Base-by-base conservation (phyloP, 2,329 filamentous ascomycete species). In the Colletotrichum noveboracense region DNA sequence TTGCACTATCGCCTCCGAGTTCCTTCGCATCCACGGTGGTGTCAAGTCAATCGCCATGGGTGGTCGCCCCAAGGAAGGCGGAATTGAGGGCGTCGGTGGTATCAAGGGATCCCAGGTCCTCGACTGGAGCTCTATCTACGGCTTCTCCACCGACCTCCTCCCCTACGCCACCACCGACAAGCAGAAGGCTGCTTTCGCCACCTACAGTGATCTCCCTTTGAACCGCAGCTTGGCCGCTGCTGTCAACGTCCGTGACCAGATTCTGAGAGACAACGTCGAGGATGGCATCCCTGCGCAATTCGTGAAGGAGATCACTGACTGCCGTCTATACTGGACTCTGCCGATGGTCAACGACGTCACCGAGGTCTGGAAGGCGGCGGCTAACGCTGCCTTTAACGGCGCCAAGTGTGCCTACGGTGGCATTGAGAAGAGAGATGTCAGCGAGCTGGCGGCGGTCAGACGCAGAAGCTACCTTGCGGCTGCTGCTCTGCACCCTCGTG, bases 11-110 rank as follows among this genome's bases (percentile, higher is more conserved):
- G 91, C 91, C 76, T 86, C 87, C 13, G 89, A 92, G 77, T 86
- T 92, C 78, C 83, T 92, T 78, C 87, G 87, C 28, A 81, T 86
- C 30, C 86, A 90, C 75, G 89, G 85, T 26, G 87, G 88, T 38
- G 88, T 92, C n/a, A 88, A 88, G 82, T 88, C 87, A 6, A 86
- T 91, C 69, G 88, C 87, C 7, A 83, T 91, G 74, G 90, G 90
- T 30, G 90, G 90, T 6, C 84, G 85, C 2, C 86, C 87, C 38
- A 85, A 85, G 64, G 79, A 83, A 38, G 87, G 88, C 3, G 83
- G 84, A 3, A 91, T 91, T 72, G 90, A 91, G 80, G 89, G 88
- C 24, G 85, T 91, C 4, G 89, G 88, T 58, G 89, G 89, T 16
- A 85, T 89, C 77, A 90, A 91, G 80, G 90, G 90, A 12, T 85